A percentile compares a stretch with the other conserved stretches of the same genome.
Conservation (phyloP, 2,329 filamentous ascomycete genomes). For the Cladorrhinum sp. region DNA sequence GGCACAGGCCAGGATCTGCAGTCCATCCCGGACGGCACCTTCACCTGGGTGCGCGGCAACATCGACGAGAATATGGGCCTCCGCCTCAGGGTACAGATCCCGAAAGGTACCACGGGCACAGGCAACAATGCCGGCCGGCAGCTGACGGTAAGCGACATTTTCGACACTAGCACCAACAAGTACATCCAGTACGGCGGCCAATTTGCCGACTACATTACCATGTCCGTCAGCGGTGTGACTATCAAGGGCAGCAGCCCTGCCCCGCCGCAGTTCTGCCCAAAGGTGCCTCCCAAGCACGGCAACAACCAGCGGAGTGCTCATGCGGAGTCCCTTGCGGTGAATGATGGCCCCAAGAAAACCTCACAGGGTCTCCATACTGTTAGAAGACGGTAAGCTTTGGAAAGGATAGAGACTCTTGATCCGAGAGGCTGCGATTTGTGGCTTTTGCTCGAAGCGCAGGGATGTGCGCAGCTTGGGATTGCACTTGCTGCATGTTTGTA, state of each 20-base stretch:
- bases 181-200: slow-evolving; percentile 2
- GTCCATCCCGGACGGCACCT: neutral
- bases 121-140: slow-evolving; percentile 3
- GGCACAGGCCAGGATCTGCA: slow-evolving; percentile 5
- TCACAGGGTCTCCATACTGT: no score
- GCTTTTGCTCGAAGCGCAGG: no score
- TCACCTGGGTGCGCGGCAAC: neutral
- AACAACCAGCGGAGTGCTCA: no score
- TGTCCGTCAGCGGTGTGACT: slow-evolving; percentile 2
- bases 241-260: neutral
- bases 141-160: slow-evolving; percentile 8
- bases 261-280: no score
- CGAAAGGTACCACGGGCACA: neutral
- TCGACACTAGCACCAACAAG: slow-evolving; percentile 5
- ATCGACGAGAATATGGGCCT: slow-evolving; percentile 4
- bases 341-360: no score
- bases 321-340: no score
- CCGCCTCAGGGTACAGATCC: slow-evolving; percentile 3
- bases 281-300: no score
- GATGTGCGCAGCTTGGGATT: no score
- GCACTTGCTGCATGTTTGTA: no score
- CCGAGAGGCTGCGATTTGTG: no score
- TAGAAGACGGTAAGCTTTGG: no score
- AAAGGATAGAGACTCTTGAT: no score
- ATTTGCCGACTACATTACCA: slow-evolving; percentile 9